Percentiles rank a stretch among this genome's conserved stretches.
Evolutionary conservation across 2,329 filamentous ascomycete genomes (phyloP).

Genomic region (Parascedosporium putredinis): DNA sequence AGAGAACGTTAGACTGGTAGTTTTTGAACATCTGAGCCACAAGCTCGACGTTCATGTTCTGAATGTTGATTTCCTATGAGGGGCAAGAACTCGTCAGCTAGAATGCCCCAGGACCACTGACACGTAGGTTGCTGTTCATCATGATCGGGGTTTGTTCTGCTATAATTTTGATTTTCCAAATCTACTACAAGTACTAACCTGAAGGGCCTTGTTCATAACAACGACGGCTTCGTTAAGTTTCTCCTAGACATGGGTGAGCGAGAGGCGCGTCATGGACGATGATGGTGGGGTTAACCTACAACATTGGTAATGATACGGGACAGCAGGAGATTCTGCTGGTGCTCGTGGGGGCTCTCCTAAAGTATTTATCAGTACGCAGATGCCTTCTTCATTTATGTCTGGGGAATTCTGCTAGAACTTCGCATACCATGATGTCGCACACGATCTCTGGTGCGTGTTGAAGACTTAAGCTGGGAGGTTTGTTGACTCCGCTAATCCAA

Average conservation of each 20-base stretch:
- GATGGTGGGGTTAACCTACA: constrained; percentile 42
- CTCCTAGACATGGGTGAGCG: constrained; percentile 49
- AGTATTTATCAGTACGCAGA: neutral
- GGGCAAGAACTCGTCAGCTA: too few relatives aligned
- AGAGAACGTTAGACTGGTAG: constrained; percentile 94
- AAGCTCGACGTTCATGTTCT: constrained; percentile 97
- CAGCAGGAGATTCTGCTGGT: constrained; percentile 87
- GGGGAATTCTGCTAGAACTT: neutral
- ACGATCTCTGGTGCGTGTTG: neutral
- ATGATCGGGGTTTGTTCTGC: too few relatives aligned
- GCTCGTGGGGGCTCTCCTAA: constrained; percentile 91
- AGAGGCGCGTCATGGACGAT: neutral
- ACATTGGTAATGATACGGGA: constrained; percentile 97
- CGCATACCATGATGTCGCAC: constrained; percentile 6
- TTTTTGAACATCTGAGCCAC: constrained; percentile 99
- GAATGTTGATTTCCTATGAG: constrained; percentile 82
- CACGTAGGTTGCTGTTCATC: too few relatives aligned
- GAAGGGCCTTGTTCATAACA: constrained; percentile 84
- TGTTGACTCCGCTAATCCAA: too few relatives aligned
- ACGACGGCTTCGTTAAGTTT: constrained; percentile 93
- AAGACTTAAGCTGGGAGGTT: too few relatives aligned
- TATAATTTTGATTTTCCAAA: too few relatives aligned
- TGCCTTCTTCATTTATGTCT: neutral
- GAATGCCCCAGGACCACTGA: too few relatives aligned
- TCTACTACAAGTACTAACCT: constrained; percentile 38